Evolutionary conservation across 306 rosid species (phyloP), one percentile per base, ranked within the genome.

Genomic region (Delonix regia): DNA sequence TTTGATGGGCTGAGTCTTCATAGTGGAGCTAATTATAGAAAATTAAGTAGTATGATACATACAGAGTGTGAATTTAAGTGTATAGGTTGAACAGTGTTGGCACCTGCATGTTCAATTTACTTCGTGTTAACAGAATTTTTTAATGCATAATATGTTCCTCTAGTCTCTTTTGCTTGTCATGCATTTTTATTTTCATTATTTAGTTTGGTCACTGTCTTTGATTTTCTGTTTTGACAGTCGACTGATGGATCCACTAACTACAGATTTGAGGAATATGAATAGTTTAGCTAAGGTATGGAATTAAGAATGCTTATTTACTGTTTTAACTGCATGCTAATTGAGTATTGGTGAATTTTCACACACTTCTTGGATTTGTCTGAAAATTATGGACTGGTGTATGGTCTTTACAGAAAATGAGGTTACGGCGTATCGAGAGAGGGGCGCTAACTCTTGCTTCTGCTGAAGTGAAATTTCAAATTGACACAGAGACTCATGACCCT

Each of bases 371-470:
- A 75, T 75, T 78, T 82, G 72, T 75, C 70, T 79, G 70, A 76
- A 61, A 61, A 76, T 55, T 80, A 28, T 77, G 55, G 44, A 44
- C 80, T 65, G 82, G 33, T 39, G 38, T 80, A 77, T 71, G 44
- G 47, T 81, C 63, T 73, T 73, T 59, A 80, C 90, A 95, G 99
- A 95, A 83, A 91, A 88, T 95, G 98, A 89, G 98, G 81, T 74
- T 80, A 60, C 91, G 96, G 83, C 94, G 99, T 77, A 95, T 91
- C 80, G 96, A 93, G 83, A 90, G 93, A 81, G 99, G 99, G 53
- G 98, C 99, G 69, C 75, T 95, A 86, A 95, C 99, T 71, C 99
- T 95, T 86, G 98, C 99, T 65, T 95, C 99, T 77, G 99, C 99
- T 74, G 99, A 95, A 91, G 98, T 95, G 80, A 93, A 93, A 80